Conservation (phyloP, 768 basidiomycete genomes). For the Rhodosporidiobolus sp. region DNA sequence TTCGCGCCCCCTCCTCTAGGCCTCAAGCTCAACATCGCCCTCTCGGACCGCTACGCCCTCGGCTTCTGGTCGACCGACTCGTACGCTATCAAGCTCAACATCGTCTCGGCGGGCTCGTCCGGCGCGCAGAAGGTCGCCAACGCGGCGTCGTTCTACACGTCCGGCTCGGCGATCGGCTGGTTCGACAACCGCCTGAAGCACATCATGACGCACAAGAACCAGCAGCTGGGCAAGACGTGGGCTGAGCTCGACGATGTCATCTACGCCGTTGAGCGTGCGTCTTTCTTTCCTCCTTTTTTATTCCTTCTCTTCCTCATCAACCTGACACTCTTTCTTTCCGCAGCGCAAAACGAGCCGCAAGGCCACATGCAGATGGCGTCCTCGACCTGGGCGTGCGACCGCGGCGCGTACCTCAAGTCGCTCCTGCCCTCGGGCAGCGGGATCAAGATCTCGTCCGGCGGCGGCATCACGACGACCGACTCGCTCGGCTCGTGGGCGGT, state of each 20-base stretch:
- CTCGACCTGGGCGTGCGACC: constrained; percentile 44
- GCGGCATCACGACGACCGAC: constrained; percentile 39
- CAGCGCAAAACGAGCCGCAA: constrained; percentile 44
- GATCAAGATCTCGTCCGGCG: constrained; percentile 43
- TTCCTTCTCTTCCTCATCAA: neutral
- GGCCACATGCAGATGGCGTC: constrained; percentile 43
- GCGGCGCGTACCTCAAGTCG: constrained; percentile 36
- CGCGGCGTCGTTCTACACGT: constrained; percentile 43
- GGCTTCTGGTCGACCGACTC: constrained; percentile 46
- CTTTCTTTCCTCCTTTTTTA: neutral
- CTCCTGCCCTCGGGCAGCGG: constrained; percentile 30
- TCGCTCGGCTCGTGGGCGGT: constrained; percentile 43
- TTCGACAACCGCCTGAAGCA: constrained; percentile 43
- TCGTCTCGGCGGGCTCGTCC: constrained; percentile 28
- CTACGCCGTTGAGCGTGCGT: constrained; percentile 39
- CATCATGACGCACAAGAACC: constrained; percentile 42
- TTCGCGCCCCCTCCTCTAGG: constrained; percentile 2
- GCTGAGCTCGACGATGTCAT: constrained; percentile 42
- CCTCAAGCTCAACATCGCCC: constrained; percentile 45
- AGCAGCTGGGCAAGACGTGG: constrained; percentile 41
- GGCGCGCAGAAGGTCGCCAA: constrained; percentile 41
- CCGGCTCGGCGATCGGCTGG: constrained; percentile 19
- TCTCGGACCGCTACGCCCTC: constrained; percentile 46
- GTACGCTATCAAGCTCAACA: constrained; percentile 43
- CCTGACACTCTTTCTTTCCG: neutral